Base-by-base conservation (phyloP, 2,329 filamentous ascomycete species). In the Elsinoe necatrix region DNA sequence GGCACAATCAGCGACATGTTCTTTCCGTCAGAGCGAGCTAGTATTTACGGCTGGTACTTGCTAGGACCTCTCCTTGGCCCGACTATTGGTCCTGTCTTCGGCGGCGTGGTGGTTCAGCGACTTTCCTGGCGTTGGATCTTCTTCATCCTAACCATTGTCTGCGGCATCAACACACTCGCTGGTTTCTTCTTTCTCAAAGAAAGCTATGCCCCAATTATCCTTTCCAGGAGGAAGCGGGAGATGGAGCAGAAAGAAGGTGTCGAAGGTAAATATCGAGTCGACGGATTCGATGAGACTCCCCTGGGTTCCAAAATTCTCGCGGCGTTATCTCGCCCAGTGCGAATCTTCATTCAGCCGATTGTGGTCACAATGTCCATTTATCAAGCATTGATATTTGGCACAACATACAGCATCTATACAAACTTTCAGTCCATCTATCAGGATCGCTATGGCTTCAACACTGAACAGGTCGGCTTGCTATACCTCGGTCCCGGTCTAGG, bases 1-100 rank as follows among this genome's bases (percentile, higher is more conserved):
- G 76, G 76, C 1, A 77, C 73, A 0, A 75, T 79, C n/a, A 71
- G 67, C 48, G 77, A 79, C 55, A 78, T 79, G 75, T 79, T 77
- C 56, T 61, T 69, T 21, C 72, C 74, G 0, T 69, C 64, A 21
- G 68, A 77, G 58, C 65, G 77, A 58, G 76, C 74, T 8, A 69
- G 71, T 3, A 68, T 77, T 0, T 75, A 75, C 58, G 73, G 73
- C 2, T 75, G 71, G 70, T 76, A 76, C 59, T 62, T 75, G 1
- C 63, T 75, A 0, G 73, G 72, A 0, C 73, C 71, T 0, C 55
- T 77, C 2, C 68, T 77, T 1, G 73, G 74, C 1, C 70, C 70
- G 1, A 70, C 68, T 0, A 62, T 75, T 0, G 74, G 74, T 0
- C 73, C 73, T 1, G 60, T 76, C 0, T 68, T 75, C 11, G 74